Conservation (phyloP, 2,329 filamentous ascomycete genomes). For the Phyllosticta citriasiana region DNA sequence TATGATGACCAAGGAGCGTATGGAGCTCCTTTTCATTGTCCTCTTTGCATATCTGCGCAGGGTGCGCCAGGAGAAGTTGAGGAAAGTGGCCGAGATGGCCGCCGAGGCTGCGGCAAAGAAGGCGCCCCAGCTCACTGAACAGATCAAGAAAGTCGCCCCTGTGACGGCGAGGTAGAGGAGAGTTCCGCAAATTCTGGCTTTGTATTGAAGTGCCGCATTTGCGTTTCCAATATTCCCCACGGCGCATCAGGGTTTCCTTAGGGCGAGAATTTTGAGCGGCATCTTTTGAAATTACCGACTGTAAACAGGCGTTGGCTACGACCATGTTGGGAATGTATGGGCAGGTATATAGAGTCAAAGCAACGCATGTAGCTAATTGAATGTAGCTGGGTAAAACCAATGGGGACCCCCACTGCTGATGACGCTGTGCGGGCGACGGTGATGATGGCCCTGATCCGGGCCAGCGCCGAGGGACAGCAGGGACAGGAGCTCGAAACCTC, state of each 20-base stretch:
- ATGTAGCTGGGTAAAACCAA: neutral
- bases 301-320: neutral
- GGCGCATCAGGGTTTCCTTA: neutral
- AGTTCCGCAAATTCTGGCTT: neutral
- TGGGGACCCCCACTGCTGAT: neutral
- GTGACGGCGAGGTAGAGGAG: conserved; percentile 35
- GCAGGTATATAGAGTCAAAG: no score
- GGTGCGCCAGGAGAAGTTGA: conserved; percentile 58
- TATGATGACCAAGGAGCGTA: conserved; percentile 98
- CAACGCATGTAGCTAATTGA: no score
- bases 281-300: neutral
- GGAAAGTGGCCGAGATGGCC: conserved; percentile 54
- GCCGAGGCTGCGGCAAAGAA: conserved; percentile 41
- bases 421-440: neutral
- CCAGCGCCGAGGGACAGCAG: neutral
- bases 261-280: neutral
- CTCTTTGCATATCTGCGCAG: conserved; percentile 73
- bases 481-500: neutral
- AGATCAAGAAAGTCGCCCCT: conserved; percentile 43
- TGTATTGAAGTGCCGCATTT: neutral
- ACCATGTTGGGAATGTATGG: neutral
- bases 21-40: conserved; percentile 80
- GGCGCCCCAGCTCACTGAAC: conserved; percentile 15
- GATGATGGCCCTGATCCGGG: neutral
- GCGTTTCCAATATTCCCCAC: neutral